Evolutionary conservation across 2,329 filamentous ascomycete species (phyloP).

Genomic region (Leptographium radiaticola): DNA sequence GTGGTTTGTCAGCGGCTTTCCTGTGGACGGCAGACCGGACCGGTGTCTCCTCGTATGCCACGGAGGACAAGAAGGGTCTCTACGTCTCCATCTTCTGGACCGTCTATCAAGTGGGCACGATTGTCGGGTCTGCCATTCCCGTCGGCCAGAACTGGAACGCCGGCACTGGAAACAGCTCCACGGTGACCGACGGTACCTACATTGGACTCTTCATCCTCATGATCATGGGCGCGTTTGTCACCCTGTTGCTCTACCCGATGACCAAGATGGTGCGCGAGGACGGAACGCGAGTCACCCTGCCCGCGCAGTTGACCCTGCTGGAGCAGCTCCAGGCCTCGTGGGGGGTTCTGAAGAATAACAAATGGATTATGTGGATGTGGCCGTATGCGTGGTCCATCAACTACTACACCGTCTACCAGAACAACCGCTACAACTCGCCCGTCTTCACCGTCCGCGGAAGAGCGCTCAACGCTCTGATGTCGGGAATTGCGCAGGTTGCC

Average conservation of each 20-base stretch:
- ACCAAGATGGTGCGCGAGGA: slow-evolving; percentile 5
- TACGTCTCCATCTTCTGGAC: slow-evolving; percentile 13
- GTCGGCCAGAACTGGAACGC: slow-evolving; percentile 11
- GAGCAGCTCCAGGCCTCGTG: not conserved
- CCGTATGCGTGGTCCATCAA: not conserved
- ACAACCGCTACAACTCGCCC: not conserved
- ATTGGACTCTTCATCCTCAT: slow-evolving; percentile 16
- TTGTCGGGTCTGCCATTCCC: slow-evolving; percentile 15
- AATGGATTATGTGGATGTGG: not conserved
- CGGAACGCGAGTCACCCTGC: slow-evolving; percentile 1
- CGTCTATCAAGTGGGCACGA: slow-evolving; percentile 14
- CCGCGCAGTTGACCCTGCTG: not conserved
- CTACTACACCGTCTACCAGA: not conserved
- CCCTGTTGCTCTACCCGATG: slow-evolving; percentile 10
- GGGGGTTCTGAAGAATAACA: not conserved
- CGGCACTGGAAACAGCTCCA: not conserved
- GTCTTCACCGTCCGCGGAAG: not conserved
- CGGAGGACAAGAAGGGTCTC: slow-evolving; percentile 12
- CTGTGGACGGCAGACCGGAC: slow-evolving; percentile 12
- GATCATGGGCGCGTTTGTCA: slow-evolving; percentile 9
- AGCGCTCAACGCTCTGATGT: slow-evolving; percentile 3
- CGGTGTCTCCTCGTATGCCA: slow-evolving; percentile 11
- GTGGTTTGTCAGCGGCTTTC: slow-evolving; percentile 7
- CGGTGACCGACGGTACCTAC: slow-evolving; percentile 15
- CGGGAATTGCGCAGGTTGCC: not conserved